phyloP scores from a whole-genome alignment of 371 early-diverging fungal species.

The Mucor mucedo region DNA sequence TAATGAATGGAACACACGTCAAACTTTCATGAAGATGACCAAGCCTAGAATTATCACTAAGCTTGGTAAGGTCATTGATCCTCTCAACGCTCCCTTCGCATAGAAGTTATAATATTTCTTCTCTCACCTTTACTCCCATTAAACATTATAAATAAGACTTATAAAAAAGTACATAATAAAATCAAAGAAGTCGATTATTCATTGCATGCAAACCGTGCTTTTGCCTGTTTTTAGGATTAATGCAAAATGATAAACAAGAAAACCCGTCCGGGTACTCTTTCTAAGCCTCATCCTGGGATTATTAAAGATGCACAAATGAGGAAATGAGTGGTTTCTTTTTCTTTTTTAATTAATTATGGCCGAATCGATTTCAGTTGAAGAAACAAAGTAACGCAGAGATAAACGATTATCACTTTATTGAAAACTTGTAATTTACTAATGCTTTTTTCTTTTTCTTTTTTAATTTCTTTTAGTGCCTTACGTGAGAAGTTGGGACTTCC shows the following conservation, averaged over 20 bases:
- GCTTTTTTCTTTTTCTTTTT: neutral
- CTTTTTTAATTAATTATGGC: slow-evolving; percentile 26
- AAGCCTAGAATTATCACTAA: slow-evolving; percentile 86
- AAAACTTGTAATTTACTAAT: too few species aligned
- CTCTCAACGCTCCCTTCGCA: slow-evolving; percentile 69
- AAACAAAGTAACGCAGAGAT: slow-evolving; percentile 59
- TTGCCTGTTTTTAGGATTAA: too few species aligned
- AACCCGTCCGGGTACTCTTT: too few species aligned
- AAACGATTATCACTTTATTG: slow-evolving; percentile 1
- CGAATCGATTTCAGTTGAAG: slow-evolving; percentile 61
- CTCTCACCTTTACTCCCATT: neutral
- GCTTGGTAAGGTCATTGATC: slow-evolving; percentile 88
- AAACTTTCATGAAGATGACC: slow-evolving; percentile 71
- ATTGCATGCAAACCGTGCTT: too few species aligned
- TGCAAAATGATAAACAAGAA: too few species aligned
- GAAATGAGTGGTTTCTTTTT: neutral
- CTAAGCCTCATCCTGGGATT: neutral
- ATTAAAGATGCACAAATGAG: neutral
- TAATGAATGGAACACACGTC: slow-evolving; percentile 92
- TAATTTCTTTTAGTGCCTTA: slow-evolving; percentile 48
- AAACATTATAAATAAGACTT: neutral
- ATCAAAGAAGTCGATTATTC: neutral
- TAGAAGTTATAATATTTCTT: slow-evolving; percentile 26
- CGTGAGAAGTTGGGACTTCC: slow-evolving; percentile 75
- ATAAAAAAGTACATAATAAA: neutral